phyloP scores from a whole-genome alignment of 306 rosid genomes.

The Ceratonia siliqua region DNA sequence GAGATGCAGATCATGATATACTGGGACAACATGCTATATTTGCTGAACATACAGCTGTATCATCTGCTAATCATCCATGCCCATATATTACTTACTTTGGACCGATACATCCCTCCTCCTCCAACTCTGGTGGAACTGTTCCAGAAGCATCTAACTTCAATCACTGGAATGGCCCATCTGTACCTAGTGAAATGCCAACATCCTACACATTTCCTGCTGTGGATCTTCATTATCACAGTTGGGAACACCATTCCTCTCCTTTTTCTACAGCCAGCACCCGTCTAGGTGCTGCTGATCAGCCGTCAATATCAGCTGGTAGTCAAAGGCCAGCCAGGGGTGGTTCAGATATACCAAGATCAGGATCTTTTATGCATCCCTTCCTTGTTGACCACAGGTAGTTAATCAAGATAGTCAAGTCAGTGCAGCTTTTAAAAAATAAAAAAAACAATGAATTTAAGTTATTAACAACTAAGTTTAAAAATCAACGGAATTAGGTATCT shows the following conservation, averaged over 20 bases:
- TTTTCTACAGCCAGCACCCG: conserved; percentile 69
- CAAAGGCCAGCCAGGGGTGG: conserved; percentile 77
- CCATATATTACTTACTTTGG: conserved; percentile 93
- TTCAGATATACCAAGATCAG: conserved; percentile 74
- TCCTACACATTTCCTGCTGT: conserved; percentile 84
- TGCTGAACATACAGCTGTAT: conserved; percentile 81
- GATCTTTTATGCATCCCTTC: conserved; percentile 82
- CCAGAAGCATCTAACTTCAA: conserved; percentile 76
- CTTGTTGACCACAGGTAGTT: conserved; percentile 82
- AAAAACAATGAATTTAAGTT: neutral
- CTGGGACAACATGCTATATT: conserved; percentile 89
- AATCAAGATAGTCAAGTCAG: conserved; percentile 1
- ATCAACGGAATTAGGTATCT: neutral
- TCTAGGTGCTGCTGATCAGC: conserved; percentile 65
- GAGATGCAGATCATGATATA: conserved; percentile 85
- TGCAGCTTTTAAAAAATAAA: too few species aligned
- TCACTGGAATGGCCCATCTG: conserved; percentile 80
- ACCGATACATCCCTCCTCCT: conserved; percentile 88
- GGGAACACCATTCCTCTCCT: conserved; percentile 91
- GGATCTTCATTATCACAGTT: conserved; percentile 86
- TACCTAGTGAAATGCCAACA: conserved; percentile 70
- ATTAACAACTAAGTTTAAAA: neutral
- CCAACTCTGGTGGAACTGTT: conserved; percentile 76
- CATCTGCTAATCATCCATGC: conserved; percentile 88
- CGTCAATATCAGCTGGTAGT: conserved; percentile 58